Conservation (phyloP, 148 eudicot species). For the Suaeda aralocaspica region DNA sequence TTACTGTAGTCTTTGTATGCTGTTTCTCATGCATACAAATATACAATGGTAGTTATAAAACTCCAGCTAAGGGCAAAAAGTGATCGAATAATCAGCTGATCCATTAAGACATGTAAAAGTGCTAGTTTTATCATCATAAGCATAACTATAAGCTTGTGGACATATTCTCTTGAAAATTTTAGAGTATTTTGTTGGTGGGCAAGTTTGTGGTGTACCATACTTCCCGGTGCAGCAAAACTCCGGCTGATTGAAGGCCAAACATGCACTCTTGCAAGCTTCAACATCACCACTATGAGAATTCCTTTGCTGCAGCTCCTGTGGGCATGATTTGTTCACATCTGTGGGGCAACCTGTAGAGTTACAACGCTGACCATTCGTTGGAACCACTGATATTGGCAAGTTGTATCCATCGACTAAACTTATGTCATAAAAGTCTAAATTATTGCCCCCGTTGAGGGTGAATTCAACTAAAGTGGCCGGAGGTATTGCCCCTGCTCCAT, state of each 20-base stretch:
- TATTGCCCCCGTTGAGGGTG: constrained; percentile 25
- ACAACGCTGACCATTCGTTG: neutral
- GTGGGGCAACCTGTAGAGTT: constrained; percentile 11
- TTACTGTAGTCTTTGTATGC: no score
- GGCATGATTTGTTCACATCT: constrained; percentile 27
- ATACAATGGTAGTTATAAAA: no score
- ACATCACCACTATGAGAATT: constrained; percentile 10
- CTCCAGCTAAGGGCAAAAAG: constrained; percentile 24
- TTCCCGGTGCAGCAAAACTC: constrained; percentile 52
- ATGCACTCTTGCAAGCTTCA: constrained; percentile 54
- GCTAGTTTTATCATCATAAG: constrained; percentile 29
- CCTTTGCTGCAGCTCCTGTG: constrained; percentile 23
- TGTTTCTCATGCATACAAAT: neutral
- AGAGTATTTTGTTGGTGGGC: constrained; percentile 39
- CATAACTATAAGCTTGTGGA: constrained; percentile 47
- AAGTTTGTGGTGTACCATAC: constrained; percentile 29
- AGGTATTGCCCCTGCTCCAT: constrained; percentile 37
- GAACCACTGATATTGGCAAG: constrained; percentile 32
- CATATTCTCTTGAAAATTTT: constrained; percentile 38
- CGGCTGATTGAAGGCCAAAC: constrained; percentile 39
- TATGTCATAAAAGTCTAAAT: constrained; percentile 35
- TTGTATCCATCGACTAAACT: constrained; percentile 56
- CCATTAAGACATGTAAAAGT: constrained; percentile 31
- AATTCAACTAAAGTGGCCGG: constrained; percentile 44
- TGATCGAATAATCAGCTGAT: constrained; percentile 23